Conservation (phyloP, 768 basidiomycete species). For the Hortiboletus flavorubellus region DNA sequence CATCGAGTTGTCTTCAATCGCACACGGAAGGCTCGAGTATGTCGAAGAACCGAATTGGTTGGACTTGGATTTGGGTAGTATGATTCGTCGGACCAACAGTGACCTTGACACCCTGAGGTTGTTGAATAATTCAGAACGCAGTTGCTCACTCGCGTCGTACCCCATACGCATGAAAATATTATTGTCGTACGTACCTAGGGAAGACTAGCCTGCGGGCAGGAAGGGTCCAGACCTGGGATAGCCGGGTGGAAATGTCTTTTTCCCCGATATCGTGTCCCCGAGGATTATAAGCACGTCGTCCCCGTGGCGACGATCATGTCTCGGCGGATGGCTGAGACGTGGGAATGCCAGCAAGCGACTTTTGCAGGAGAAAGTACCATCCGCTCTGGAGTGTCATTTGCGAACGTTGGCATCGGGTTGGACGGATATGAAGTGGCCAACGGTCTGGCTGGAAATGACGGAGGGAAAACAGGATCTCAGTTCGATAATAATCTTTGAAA, state of each 20-base stretch:
- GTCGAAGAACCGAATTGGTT: neutral
- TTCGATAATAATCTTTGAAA: too few relatives aligned
- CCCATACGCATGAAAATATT: neutral
- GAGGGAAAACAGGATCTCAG: too few relatives aligned
- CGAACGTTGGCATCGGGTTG: conserved; percentile 35
- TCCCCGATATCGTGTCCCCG: conserved; percentile 83
- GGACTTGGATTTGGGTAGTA: neutral
- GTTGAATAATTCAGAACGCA: neutral
- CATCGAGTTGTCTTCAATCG: conserved; percentile 39
- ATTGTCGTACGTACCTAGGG: conserved; percentile 45
- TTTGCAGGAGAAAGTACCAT: conserved; percentile 55
- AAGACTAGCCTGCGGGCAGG: conserved; percentile 64
- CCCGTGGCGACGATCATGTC: neutral
- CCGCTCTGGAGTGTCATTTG: conserved; percentile 39
- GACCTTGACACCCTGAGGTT: conserved; percentile 48
- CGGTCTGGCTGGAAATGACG: too few relatives aligned
- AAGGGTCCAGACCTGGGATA: conserved; percentile 43
- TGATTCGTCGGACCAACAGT: conserved; percentile 82
- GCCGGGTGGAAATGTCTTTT: conserved; percentile 45
- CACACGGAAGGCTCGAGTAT: conserved; percentile 38
- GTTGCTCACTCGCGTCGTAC: neutral
- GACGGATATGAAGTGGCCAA: too few relatives aligned
- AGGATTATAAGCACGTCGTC: conserved; percentile 51
- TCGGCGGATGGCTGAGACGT: conserved; percentile 49
- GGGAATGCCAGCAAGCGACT: conserved; percentile 73